Percentiles rank a stretch among this genome's conserved stretches.
These are phyloP conservation scores for Cucurbita ficifolia DNA, from an alignment of 306 rosid species.

Conservation along the genomic window DNA sequence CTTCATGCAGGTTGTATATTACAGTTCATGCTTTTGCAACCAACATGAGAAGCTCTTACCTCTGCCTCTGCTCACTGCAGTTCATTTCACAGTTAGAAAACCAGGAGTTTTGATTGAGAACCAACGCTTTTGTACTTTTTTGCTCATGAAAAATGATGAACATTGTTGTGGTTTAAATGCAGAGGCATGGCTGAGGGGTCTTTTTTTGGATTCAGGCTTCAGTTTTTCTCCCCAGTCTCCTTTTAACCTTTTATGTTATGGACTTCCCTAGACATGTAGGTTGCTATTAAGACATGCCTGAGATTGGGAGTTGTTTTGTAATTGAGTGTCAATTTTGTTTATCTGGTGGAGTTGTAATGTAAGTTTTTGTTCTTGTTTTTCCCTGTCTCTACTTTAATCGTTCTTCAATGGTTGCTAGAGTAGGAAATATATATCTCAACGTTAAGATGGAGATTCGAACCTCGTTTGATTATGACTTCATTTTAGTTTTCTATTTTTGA, in stretches of 20 bases:
- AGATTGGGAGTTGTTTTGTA: not conserved
- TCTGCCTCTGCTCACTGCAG: not conserved
- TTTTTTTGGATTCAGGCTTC: not conserved
- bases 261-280: not conserved
- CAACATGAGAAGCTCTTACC: constrained; percentile 3
- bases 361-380: not conserved
- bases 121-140: not conserved
- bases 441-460: no score
- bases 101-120: not conserved
- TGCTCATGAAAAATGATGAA: not conserved
- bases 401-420: no score
- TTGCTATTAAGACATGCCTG: not conserved
- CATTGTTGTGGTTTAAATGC: not conserved
- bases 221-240: not conserved
- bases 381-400: no score
- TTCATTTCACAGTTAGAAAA: not conserved
- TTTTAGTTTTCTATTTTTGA: no score
- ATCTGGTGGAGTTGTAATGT: not conserved
- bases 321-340: not conserved
- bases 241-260: not conserved
- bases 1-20: not conserved
- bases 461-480: no score
- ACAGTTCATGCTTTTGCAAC: not conserved
- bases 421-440: no score
- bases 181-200: not conserved